Conservation (phyloP, 2,329 filamentous ascomycete genomes). For the Trichoderma harzianum region DNA sequence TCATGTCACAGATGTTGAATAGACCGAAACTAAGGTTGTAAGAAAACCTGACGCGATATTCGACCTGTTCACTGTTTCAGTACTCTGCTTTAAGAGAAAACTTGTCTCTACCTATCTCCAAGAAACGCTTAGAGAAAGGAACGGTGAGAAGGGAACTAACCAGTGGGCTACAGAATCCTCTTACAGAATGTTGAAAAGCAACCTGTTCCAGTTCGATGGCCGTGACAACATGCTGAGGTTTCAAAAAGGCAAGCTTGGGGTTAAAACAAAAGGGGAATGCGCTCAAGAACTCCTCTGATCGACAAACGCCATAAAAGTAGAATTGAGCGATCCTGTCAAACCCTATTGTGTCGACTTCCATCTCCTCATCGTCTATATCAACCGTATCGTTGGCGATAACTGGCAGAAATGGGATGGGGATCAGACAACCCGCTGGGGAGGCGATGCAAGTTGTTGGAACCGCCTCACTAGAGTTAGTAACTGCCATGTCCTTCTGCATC, state of each 20-base stretch:
- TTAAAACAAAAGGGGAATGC: slow-evolving; percentile 56
- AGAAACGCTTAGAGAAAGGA: background rate
- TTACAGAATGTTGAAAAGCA: slow-evolving; percentile 48
- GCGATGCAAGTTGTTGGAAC: background rate
- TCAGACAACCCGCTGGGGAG: background rate
- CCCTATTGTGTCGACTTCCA: background rate
- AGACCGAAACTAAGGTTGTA: slow-evolving; percentile 72
- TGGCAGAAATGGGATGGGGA: background rate
- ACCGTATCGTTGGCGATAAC: background rate
- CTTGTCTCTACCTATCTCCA: background rate
- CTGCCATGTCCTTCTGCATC: background rate
- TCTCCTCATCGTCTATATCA: background rate
- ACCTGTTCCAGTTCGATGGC: slow-evolving; percentile 54
- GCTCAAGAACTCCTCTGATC: slow-evolving; percentile 35
- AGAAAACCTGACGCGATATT: slow-evolving; percentile 32
- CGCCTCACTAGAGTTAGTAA: background rate
- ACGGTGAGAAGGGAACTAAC: slow-evolving; percentile 32
- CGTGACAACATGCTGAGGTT: slow-evolving; percentile 60
- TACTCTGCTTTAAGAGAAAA: background rate
- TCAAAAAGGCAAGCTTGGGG: slow-evolving; percentile 66
- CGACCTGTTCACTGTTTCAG: slow-evolving; percentile 25
- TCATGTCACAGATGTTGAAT: slow-evolving; percentile 63
- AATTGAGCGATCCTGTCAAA: slow-evolving; percentile 3
- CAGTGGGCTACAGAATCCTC: slow-evolving; percentile 53
- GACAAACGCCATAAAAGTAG: background rate